Conservation (phyloP, 1,284 basidiomycete species). For the Sporisorium iseilematis-ciliati region DNA sequence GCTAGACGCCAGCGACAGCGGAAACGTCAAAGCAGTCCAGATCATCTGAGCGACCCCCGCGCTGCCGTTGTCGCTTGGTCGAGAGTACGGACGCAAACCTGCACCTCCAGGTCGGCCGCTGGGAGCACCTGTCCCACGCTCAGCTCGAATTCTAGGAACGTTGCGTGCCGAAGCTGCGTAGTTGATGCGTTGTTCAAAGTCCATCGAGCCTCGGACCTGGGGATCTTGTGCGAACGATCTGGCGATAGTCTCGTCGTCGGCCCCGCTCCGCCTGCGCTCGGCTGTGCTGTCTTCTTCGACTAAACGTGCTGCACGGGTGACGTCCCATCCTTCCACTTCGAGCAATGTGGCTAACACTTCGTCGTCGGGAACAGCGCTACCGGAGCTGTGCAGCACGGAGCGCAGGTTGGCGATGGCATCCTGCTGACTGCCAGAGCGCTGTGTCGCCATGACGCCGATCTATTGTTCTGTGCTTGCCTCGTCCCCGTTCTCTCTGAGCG, state of each 20-base stretch:
- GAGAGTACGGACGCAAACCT: conserved; percentile 31
- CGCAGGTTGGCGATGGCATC: conserved; percentile 45
- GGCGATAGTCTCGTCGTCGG: conserved; percentile 51
- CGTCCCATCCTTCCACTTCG: conserved; percentile 54
- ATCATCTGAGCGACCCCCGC: conserved; percentile 44
- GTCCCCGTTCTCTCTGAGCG: not conserved
- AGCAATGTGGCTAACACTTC: conserved; percentile 43
- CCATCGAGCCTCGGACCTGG: conserved; percentile 32
- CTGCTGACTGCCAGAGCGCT: conserved; percentile 34
- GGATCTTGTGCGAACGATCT: conserved; percentile 42
- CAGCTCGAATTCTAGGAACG: not conserved
- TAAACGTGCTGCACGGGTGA: conserved; percentile 36
- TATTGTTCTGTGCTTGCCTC: not conserved
- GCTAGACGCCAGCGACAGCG: conserved; percentile 47
- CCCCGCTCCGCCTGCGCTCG: conserved; percentile 45
- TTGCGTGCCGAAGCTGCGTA: not conserved
- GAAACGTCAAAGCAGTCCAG: conserved; percentile 50
- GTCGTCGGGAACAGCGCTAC: conserved; percentile 28
- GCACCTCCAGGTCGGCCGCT: conserved; percentile 31
- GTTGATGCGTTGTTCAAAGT: conserved; percentile 13
- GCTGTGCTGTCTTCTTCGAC: conserved; percentile 48
- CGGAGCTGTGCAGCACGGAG: conserved; percentile 27
- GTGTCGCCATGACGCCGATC: conserved; percentile 19
- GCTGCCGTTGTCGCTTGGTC: conserved; percentile 8
- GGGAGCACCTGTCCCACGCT: conserved; percentile 18